Evolutionary conservation across 2,329 filamentous ascomycete species (phyloP).

Genomic region (Malbranchea zuffiana): DNA sequence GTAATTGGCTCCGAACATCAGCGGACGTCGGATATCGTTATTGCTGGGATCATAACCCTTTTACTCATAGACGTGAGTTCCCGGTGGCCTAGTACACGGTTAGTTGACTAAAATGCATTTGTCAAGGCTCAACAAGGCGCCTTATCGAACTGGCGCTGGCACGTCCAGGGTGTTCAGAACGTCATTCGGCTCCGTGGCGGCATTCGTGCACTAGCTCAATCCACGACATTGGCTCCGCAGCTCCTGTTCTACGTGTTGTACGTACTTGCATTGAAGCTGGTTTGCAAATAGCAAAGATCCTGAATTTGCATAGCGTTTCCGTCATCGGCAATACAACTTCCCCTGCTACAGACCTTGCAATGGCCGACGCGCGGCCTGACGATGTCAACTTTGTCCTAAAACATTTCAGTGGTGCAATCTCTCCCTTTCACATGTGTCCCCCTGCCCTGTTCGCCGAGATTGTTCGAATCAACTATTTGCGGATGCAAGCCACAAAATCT

Average conservation of each 20-base stretch:
- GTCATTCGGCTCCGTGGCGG: slow-evolving; percentile 28
- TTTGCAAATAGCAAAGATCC: not conserved
- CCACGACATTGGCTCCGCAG: slow-evolving; percentile 17
- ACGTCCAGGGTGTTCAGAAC: slow-evolving; percentile 26
- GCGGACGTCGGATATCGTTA: slow-evolving; percentile 18
- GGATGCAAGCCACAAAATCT: slow-evolving; percentile 15
- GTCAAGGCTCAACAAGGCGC: slow-evolving; percentile 23
- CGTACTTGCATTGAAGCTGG: slow-evolving; percentile 6
- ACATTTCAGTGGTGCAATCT: slow-evolving; percentile 10
- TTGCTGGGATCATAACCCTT: slow-evolving; percentile 26
- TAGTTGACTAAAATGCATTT: slow-evolving; percentile 2
- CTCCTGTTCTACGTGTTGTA: slow-evolving; percentile 22
- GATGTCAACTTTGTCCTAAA: slow-evolving; percentile 20
- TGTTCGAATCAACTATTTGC: slow-evolving; percentile 29
- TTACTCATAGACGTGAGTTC: slow-evolving; percentile 26
- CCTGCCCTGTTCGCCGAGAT: slow-evolving; percentile 25
- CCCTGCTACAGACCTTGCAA: slow-evolving; percentile 24
- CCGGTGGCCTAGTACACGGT: not conserved
- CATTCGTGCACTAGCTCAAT: slow-evolving; percentile 16
- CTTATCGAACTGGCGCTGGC: slow-evolving; percentile 26
- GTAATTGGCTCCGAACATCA: slow-evolving; percentile 18
- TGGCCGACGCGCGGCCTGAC: slow-evolving; percentile 18
- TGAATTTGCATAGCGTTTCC: slow-evolving; percentile 19
- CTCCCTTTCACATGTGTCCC: slow-evolving; percentile 24
- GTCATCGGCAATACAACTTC: slow-evolving; percentile 31